Percentiles rank a stretch among this genome's conserved stretches.
Evolutionary conservation across 495 filamentous ascomycete genomes (phyloP).

Genomic region (Trichocladium uniseriatum): DNA sequence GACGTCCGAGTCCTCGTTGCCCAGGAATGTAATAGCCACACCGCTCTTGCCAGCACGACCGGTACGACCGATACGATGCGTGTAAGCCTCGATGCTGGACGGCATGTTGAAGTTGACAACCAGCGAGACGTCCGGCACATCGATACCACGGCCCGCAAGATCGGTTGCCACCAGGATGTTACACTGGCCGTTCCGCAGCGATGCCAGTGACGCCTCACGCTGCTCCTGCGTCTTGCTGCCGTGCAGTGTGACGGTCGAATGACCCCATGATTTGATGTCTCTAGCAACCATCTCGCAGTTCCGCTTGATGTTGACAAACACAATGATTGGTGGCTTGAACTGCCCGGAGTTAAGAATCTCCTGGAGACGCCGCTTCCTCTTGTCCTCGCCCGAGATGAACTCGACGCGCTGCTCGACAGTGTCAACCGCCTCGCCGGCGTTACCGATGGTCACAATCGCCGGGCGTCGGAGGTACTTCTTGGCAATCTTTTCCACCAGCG

Average conservation of each 20-base stretch:
- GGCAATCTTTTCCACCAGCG: conserved; percentile 88
- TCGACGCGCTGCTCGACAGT: conserved; percentile 97
- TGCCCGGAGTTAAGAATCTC: conserved; percentile 83
- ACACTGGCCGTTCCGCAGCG: conserved; percentile 65
- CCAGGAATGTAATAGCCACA: conserved; percentile 93
- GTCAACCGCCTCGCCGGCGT: conserved; percentile 94
- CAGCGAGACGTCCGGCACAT: conserved; percentile 86
- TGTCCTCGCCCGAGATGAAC: conserved; percentile 85
- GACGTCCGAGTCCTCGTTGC: conserved; percentile 83
- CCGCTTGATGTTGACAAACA: conserved; percentile 99
- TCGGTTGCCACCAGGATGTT: conserved; percentile 97
- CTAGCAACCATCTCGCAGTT: conserved; percentile 94
- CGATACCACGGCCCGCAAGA: conserved; percentile 94
- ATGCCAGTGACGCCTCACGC: conserved; percentile 87
- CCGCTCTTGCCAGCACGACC: conserved; percentile 97
- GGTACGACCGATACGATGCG: conserved; percentile 94
- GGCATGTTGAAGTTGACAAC: conserved; percentile 99
- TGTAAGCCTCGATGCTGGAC: conserved; percentile 85
- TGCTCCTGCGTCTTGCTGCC: conserved; percentile 96
- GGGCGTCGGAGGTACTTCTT: conserved; percentile 91
- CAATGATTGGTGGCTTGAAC: conserved; percentile 89
- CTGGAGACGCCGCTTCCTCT: conserved; percentile 88
- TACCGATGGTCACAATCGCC: conserved; percentile 90
- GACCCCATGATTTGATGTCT: conserved; percentile 93
- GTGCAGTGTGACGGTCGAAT: conserved; percentile 83